Evolutionary conservation across 192 early-diverging fungal species (phyloP), one percentile per base, ranked within the genome.

Genomic region (Backusella parvicylindrica): DNA sequence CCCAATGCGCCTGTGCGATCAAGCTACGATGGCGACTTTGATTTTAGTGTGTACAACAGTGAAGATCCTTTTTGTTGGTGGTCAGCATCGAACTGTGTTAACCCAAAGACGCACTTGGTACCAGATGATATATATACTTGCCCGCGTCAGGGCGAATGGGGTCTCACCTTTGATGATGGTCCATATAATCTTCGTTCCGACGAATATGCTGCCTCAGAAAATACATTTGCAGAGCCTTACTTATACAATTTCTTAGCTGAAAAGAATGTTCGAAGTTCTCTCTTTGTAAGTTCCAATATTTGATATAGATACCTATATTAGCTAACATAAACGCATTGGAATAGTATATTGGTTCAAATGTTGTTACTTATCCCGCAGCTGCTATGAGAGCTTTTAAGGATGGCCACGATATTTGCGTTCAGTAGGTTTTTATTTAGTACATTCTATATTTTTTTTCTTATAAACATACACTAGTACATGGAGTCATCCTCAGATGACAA

Each of bases 401-500:
- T 77, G 89, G 91, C 16, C 89, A 92, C 64, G 80, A 85, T 33
- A 73, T 92, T 36, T 86, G 82, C 31, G 86, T 33, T 4, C 64
- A 66, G n/a, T n/a, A n/a, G n/a, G n/a, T n/a, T n/a, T n/a, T n/a
- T n/a, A n/a, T n/a, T n/a, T n/a, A n/a, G n/a, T n/a, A n/a, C n/a
- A n/a, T n/a, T n/a, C n/a, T n/a, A n/a, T n/a, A n/a, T n/a, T n/a
- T n/a, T n/a, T n/a, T n/a, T n/a, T n/a, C n/a, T n/a, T n/a, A n/a
- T n/a, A n/a, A n/a, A n/a, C n/a, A n/a, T n/a, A n/a, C n/a, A n/a
- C n/a, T n/a, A n/a, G n/a, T 66, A 66, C 2, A 84, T 90, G 89
- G 89, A 82, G 86, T 16, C 89, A 91, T 69, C 32, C 68, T n/a
- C 26, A 77, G 6, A 74, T 91, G 70, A 84, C 86, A 40, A 81